Base-by-base conservation (phyloP, 805 yeast species). In the Huiozyma sinensis region DNA sequence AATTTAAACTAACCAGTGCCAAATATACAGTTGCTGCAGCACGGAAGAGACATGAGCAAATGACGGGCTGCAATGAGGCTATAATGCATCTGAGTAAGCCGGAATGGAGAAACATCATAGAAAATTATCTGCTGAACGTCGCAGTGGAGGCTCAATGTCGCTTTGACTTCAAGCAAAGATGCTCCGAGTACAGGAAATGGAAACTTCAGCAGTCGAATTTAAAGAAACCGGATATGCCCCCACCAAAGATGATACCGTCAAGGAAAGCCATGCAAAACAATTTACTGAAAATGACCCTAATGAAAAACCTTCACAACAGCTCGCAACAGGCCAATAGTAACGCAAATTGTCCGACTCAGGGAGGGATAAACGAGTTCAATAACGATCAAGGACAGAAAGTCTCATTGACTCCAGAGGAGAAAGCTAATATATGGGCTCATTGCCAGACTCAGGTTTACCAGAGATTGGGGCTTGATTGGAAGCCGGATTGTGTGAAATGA, bases 21-120 rank as follows among this genome's bases (percentile, higher is more conserved):
- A 65, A 64, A 47, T 79, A 74, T 56, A 79, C 84, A 1, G 75
- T 82, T 6, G 64, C 68, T 42, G 70, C 79, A 10, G 82, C 83
- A 5, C 66, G 81, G 50, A 52, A 64, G 42, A 62, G 81, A 48
- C 79, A 76, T 50, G 68, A 66, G 39, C 53, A 55, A 41, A 50
- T 55, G 24, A 54, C 49, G 32, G 59, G 58, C 4, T 24, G 27
- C 10, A 41, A 52, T 41, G 62, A 58, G 31, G 50, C 53, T 12
- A 48, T 61, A 12, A 54, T 67, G 63, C 53, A 55, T 13, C 55
- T 75, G n/a, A 64, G 73, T 6, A 69, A 72, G 49, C 74, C 76
- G 28, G 84, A 82, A 57, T 81, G 88, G 86, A 67, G 89, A 51
- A 79, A 81, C 54, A 72, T 83, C 28, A 78, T 83, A 46, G 90